Conservation (phyloP, 2,329 filamentous ascomycete genomes). For the Metarhizium sp. region DNA sequence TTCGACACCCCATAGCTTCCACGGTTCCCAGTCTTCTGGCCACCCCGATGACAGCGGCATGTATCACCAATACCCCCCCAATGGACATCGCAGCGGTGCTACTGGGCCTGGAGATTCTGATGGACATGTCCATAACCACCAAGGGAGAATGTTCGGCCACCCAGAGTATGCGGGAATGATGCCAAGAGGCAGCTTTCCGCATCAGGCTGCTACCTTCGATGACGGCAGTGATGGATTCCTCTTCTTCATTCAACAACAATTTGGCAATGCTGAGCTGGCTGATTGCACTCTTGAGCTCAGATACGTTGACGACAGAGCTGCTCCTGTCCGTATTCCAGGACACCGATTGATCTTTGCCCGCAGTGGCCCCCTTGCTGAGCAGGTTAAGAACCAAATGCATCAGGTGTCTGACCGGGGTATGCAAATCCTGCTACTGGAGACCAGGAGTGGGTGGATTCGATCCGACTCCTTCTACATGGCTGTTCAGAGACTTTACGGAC, state of each 20-base stretch:
- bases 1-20: constrained; percentile 51
- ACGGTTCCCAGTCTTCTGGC: constrained; percentile 49
- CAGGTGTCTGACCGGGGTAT: constrained; percentile 15
- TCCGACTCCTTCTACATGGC: constrained; percentile 48
- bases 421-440: constrained; percentile 31
- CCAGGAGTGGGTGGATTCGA: constrained; percentile 42
- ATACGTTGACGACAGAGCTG: constrained; percentile 28
- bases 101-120: constrained; percentile 20
- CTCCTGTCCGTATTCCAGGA: constrained; percentile 35
- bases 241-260: constrained; percentile 29
- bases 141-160: constrained; percentile 20
- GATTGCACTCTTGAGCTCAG: constrained; percentile 39
- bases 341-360: constrained; percentile 48
- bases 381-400: constrained; percentile 21
- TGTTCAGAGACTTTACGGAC: constrained; percentile 48
- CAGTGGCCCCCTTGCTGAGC: constrained; percentile 26
- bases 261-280: constrained; percentile 21
- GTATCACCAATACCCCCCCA: constrained; percentile 28
- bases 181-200: constrained; percentile 18
- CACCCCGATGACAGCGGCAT: constrained; percentile 35
- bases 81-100: constrained; percentile 27
- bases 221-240: constrained; percentile 28
- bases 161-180: constrained; percentile 24
- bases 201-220: constrained; percentile 15
- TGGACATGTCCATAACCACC: constrained; percentile 16